Percentiles rank a stretch among this genome's conserved stretches.
phyloP scores from a whole-genome alignment of 805 yeast species.

The Priceomyces fermenticarens region DNA sequence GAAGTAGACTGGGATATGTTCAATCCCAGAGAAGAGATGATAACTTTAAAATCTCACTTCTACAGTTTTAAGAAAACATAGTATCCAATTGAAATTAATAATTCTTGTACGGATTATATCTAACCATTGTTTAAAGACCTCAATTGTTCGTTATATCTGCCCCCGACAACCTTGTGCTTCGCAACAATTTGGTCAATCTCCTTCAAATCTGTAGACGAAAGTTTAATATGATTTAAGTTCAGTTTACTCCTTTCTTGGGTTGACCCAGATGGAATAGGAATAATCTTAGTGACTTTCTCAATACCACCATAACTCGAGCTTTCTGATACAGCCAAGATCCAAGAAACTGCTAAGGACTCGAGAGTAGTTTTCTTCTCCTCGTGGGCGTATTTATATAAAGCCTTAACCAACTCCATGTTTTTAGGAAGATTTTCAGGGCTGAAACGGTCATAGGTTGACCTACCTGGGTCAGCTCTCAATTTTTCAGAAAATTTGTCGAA shows the following conservation, averaged over 20 bases:
- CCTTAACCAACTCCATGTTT: slow-evolving; percentile 50
- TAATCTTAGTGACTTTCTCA: slow-evolving; percentile 46
- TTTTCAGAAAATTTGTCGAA: slow-evolving; percentile 33
- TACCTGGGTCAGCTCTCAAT: slow-evolving; percentile 55
- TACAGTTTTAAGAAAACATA: too few species aligned
- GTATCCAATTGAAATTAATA: too few species aligned
- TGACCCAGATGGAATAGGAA: slow-evolving; percentile 83
- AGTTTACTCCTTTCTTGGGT: slow-evolving; percentile 56
- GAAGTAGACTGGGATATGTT: too few species aligned
- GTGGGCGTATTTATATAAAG: slow-evolving; percentile 49
- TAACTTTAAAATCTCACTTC: too few species aligned
- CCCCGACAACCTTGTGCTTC: slow-evolving; percentile 50
- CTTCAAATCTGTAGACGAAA: slow-evolving; percentile 56
- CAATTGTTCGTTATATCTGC: slow-evolving; percentile 51
- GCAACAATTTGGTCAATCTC: slow-evolving; percentile 48
- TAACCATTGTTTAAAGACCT: too few species aligned
- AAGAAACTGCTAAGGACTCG: slow-evolving; percentile 46
- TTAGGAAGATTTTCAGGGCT: slow-evolving; percentile 50
- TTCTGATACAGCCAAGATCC: slow-evolving; percentile 65
- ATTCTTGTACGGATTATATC: too few species aligned
- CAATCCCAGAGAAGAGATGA: too few species aligned
- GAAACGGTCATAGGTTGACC: slow-evolving; percentile 55
- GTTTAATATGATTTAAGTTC: slow-evolving; percentile 47
- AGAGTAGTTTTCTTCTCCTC: slow-evolving; percentile 49
- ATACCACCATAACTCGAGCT: slow-evolving; percentile 45